Evolutionary conservation across 176 grass and related monocot species (phyloP).

Genomic region (Zizania latifolia): DNA sequence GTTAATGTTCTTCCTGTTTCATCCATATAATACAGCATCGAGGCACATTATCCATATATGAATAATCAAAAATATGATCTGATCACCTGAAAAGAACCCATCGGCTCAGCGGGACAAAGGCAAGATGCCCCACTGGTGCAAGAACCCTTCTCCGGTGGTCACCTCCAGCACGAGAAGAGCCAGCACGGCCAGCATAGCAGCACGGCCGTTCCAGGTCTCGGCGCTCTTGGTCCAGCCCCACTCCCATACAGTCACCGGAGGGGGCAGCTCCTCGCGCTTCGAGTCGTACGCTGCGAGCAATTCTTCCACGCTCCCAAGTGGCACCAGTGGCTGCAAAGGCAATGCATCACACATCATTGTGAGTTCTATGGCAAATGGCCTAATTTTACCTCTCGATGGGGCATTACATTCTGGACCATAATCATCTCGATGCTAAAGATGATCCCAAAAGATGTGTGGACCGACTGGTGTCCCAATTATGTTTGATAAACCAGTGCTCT

Average conservation of each 20-base stretch:
- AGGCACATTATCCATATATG: not conserved
- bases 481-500: not conserved
- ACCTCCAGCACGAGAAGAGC: conserved; percentile 80
- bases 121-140: conserved; percentile 95
- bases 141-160: conserved; percentile 84
- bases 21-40: conserved; percentile 34
- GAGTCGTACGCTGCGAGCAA: conserved; percentile 83
- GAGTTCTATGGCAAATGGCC: conserved; percentile 10
- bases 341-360: conserved; percentile 17
- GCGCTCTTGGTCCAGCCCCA: conserved; percentile 99
- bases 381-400: not conserved
- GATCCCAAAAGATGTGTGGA: not conserved
- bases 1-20: conserved; percentile 3
- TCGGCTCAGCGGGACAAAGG: conserved; percentile 27
- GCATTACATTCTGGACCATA: not conserved
- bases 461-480: not conserved
- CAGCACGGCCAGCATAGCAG: conserved; percentile 90
- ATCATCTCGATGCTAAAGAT: not conserved
- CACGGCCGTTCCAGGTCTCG: conserved; percentile 94
- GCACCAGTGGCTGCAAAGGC: conserved; percentile 75
- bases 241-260: conserved; percentile 85
- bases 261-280: conserved; percentile 71
- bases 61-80: conserved; percentile 25
- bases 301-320: conserved; percentile 93
- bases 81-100: not conserved